Base-by-base conservation (phyloP, 1,284 basidiomycete species). In the Mixia osmundae region DNA sequence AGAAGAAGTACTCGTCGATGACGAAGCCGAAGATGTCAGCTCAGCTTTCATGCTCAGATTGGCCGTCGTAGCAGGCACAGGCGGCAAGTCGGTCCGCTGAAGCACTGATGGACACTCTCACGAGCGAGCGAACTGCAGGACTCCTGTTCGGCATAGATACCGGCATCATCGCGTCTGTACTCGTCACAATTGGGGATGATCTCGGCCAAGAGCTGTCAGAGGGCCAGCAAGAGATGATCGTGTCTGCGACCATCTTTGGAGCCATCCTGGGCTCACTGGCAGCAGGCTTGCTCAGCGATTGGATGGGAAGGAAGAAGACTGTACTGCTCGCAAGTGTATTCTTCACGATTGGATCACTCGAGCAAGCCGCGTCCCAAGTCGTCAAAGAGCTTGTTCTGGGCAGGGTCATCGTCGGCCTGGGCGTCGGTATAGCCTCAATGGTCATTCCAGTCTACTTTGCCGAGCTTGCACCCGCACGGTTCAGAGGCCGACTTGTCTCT, bases 171-270 rank as follows among this genome's bases (percentile, higher is more conserved):
- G 18, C 52, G 7, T 51, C 74, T 21, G 69, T 74, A 12, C 61
- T 78, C 24, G 73, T 79, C 12, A 69, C 67, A 5, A 76, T 80
- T 41, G 65, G 67, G 0, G 60, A 61, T 3, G 75, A 78, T 48
- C 61, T 79, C 20, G 73, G 73, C 3, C 61, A 70, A 8, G 53
- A 56, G 7, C 60, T 79, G 9, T 68, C 69, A 1, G 62, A 69
- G 44, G 60, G 63, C 28, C 69, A 78, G 54, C 76, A 76, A 61
- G 75, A 78, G 63, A 62, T 76, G 29, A 76, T 79, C 48, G 79
- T 76, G 0, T 74, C 75, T 1, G 62, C 76, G 0, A 82, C 77
- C 0, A 80, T 76, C 0, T 61, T 80, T 18, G 76, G 74, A 7
- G 77, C 76, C 0, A 62, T 82, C 3, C 39, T 80, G 3, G 77